Base-by-base conservation (phyloP, 768 basidiomycete species). In the Leccinum boreale region DNA sequence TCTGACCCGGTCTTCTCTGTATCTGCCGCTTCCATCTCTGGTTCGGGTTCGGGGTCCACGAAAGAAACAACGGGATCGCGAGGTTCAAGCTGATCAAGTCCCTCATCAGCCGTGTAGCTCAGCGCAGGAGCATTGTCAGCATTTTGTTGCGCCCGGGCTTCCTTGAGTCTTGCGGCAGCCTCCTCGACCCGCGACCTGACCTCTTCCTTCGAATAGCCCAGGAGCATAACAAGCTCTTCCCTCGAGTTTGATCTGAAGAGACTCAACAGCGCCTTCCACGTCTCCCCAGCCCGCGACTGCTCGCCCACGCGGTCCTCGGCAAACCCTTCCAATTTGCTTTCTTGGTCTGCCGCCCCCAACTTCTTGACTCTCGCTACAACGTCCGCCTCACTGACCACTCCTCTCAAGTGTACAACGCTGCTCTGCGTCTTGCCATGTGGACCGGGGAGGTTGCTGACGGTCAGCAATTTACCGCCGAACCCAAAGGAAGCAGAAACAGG, bases 121-220 rank as follows among this genome's bases (percentile, higher is more conserved):
- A 72, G 62, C 3, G 70, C 67, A 61, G 60, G 70, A 64, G 49
- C 72, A 66, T 10, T 74, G 17, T 50, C 55, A 10, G 56, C 47
- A 12, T 75, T 5, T 42, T 58, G 62, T 36, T 63, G 68, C n/a
- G 35, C 47, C 21, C 54, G 74, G 1, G 77, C 63, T 14, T 77
- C 76, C 64, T 87, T 87, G 62, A 94, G 76, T 52, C 84, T 88
- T 48, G 88, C 84, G 47, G 95, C 83, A 11, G 94, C 93, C 61
- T 91, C 87, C 10, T 85, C 84, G 17, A 98, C 91, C 60, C 87
- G 87, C 4, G 78, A 74, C 2, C 85, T 85, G 17, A 97, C 83
- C 61, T 95, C 92, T 10, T 81, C 83, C 73, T 96, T 95, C 3
- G 93, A 95, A 72, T 95, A 98, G 0, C 95, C 96, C 14, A 99